Evolutionary conservation across 129 eudicot species (phyloP).

Genomic region (Ambrosia artemisiifolia): DNA sequence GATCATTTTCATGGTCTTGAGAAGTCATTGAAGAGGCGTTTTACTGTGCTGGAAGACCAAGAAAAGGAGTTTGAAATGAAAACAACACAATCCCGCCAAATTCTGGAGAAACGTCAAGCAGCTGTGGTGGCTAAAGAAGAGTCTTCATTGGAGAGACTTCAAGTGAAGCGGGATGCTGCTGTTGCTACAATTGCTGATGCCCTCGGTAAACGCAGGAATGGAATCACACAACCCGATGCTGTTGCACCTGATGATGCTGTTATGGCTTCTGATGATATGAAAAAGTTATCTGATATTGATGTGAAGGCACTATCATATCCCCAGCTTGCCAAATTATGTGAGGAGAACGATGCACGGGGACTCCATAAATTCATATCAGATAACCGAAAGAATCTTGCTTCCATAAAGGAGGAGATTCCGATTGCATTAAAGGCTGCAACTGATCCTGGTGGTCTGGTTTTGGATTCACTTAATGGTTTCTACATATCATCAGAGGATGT

Average conservation of each 20-base stretch:
- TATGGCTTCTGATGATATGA: not conserved
- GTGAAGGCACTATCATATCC: slow-evolving; percentile 65
- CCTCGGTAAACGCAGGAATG: slow-evolving; percentile 48
- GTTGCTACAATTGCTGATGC: slow-evolving; percentile 60
- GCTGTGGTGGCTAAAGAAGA: slow-evolving; percentile 81
- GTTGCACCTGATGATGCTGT: slow-evolving; percentile 35
- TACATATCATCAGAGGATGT: slow-evolving; percentile 49
- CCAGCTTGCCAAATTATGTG: slow-evolving; percentile 71
- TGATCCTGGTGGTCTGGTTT: slow-evolving; percentile 75
- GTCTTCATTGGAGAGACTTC: slow-evolving; percentile 69
- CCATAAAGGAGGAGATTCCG: slow-evolving; percentile 84
- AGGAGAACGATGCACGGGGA: slow-evolving; percentile 68
- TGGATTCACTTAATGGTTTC: slow-evolving; percentile 79
- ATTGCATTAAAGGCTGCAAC: slow-evolving; percentile 72
- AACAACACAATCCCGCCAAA: slow-evolving; percentile 60
- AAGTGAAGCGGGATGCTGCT: slow-evolving; percentile 90
- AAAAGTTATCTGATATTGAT: slow-evolving; percentile 35
- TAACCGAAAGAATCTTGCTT: slow-evolving; percentile 88
- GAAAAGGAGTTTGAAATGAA: slow-evolving; percentile 78
- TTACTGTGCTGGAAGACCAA: slow-evolving; percentile 87
- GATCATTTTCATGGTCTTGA: slow-evolving; percentile 96
- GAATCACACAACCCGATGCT: slow-evolving; percentile 31
- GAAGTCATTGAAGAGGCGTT: slow-evolving; percentile 90
- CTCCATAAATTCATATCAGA: slow-evolving; percentile 91
- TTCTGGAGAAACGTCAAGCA: slow-evolving; percentile 71